Percentiles rank a stretch among this genome's conserved stretches.
Conservation (phyloP, 352 stramenopile species). For the Phytophthora tentaculata region DNA sequence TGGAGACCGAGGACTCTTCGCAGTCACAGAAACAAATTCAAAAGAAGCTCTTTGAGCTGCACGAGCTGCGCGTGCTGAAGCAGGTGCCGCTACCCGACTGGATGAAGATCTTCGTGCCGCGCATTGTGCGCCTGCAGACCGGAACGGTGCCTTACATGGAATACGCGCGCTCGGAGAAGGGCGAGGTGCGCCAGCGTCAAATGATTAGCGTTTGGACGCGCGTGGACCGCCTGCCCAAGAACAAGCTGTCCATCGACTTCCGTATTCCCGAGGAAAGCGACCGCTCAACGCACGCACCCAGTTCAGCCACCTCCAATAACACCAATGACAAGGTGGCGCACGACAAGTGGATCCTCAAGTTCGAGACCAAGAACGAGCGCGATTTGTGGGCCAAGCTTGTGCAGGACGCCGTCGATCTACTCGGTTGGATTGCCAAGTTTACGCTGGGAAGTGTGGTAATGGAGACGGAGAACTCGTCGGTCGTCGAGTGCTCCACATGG, state of each 20-base stretch:
- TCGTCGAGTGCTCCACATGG: slow-evolving; percentile 74
- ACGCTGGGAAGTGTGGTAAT: slow-evolving; percentile 64
- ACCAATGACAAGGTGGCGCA: slow-evolving; percentile 37
- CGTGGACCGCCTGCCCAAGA: slow-evolving; percentile 69
- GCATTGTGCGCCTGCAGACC: slow-evolving; percentile 65
- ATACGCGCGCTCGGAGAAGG: slow-evolving; percentile 60
- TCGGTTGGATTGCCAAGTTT: slow-evolving; percentile 77
- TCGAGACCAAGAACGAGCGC: slow-evolving; percentile 76
- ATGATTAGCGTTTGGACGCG: slow-evolving; percentile 64
- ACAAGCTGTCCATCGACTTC: slow-evolving; percentile 77
- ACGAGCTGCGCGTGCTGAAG: slow-evolving; percentile 64
- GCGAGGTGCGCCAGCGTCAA: slow-evolving; percentile 65
- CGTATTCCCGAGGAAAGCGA: slow-evolving; percentile 39
- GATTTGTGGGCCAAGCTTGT: slow-evolving; percentile 67
- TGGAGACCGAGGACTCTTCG: slow-evolving; percentile 27
- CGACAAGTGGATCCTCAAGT: slow-evolving; percentile 75
- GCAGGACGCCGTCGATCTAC: slow-evolving; percentile 69
- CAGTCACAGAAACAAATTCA: slow-evolving; percentile 55
- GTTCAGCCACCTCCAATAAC: slow-evolving; percentile 17
- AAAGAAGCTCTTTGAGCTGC: slow-evolving; percentile 55
- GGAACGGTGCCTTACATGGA: slow-evolving; percentile 71
- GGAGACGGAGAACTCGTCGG: slow-evolving; percentile 56
- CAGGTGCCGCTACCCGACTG: slow-evolving; percentile 69
- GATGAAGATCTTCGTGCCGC: slow-evolving; percentile 82
- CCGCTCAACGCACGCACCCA: slow-evolving; percentile 15